Evolutionary conservation across 169 alveolate genomes (phyloP).

Genomic region (Cryptosporidium tyzzeri): DNA sequence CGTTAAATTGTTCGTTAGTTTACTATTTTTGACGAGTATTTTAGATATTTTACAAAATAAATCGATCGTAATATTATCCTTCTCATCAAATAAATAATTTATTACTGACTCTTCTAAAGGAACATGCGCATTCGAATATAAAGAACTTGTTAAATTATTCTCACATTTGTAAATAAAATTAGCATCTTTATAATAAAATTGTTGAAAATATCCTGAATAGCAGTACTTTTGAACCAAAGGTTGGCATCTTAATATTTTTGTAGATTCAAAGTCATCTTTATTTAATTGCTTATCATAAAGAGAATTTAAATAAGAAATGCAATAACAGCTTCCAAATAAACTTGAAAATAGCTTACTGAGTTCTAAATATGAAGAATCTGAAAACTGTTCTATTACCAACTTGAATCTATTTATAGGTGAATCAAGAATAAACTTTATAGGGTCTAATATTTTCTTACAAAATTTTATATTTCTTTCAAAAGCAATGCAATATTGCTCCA

Average conservation of each 20-base stretch:
- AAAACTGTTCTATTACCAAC: slow-evolving; percentile 4
- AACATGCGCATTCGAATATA: not conserved
- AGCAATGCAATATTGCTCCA: slow-evolving; percentile 16
- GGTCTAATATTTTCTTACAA: not conserved
- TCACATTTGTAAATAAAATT: not conserved
- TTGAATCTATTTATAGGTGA: slow-evolving; percentile 30
- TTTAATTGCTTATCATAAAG: not conserved
- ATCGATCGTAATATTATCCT: not conserved
- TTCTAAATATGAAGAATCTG: not conserved
- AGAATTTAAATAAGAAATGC: slow-evolving; percentile 1
- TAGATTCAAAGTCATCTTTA: not conserved
- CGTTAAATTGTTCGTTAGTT: not conserved
- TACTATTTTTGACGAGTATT: slow-evolving; percentile 25
- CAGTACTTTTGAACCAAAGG: slow-evolving; percentile 8
- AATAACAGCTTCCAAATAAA: slow-evolving; percentile 9
- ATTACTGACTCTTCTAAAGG: slow-evolving; percentile 28
- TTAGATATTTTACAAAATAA: slow-evolving; percentile 28
- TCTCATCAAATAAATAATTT: slow-evolving; percentile 20
- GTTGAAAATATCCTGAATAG: not conserved
- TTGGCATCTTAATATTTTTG: slow-evolving; percentile 8
- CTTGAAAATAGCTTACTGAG: not conserved
- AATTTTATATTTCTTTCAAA: not conserved
- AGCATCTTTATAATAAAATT: not conserved
- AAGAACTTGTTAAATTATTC: not conserved
- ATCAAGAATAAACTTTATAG: slow-evolving; percentile 17